Evolutionary conservation across 345 rosid species (phyloP), one percentile per base, ranked within the genome.

Genomic region (Conringia planisiliqua): DNA sequence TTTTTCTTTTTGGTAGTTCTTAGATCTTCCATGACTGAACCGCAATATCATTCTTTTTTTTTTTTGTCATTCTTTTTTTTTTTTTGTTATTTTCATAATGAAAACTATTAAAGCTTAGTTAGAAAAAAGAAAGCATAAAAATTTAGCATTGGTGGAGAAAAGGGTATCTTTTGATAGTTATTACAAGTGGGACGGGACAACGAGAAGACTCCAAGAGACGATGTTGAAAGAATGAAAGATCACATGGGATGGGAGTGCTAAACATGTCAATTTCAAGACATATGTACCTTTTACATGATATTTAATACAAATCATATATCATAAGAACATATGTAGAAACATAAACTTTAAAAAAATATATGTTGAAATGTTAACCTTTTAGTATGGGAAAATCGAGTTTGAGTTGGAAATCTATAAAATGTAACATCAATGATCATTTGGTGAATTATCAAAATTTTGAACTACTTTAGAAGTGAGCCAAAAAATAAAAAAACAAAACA

Each of bases 141-240:
- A 17, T 42, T 55, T 14, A 68, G 51, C 22, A 42, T 7, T 4
- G 26, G 24, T 68, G 33, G 51, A 68, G 42, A 7, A 38, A 17
- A 47, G 39, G n/a, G 68, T 61, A 62, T 71, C 22, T 42, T 60
- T 47, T 46, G 68, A 70, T 58, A 44, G 22, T 55, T 27, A 14
- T 17, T 70, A 35, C 33, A 39, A 52, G 54, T 29, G 32, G 44
- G 44, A 55, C 18, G 39, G 27, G 35, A 56, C 71, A 73, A 73
- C 48, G 39, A 65, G 39, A 73, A 73, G 70, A 68, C 48, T 62
- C 75, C 68, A 60, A 59, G 16, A 27, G 32, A 62, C 30, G 62
- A 72, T 51, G 68, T 61, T 51, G 35, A 67, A 47, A 46, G 60
- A 58, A 35, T 47, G 24, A 74, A 47, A 36, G 2, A 66, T 57